phyloP scores from a whole-genome alignment of 208 protist genomes.

The Leishmania turanica region DNA sequence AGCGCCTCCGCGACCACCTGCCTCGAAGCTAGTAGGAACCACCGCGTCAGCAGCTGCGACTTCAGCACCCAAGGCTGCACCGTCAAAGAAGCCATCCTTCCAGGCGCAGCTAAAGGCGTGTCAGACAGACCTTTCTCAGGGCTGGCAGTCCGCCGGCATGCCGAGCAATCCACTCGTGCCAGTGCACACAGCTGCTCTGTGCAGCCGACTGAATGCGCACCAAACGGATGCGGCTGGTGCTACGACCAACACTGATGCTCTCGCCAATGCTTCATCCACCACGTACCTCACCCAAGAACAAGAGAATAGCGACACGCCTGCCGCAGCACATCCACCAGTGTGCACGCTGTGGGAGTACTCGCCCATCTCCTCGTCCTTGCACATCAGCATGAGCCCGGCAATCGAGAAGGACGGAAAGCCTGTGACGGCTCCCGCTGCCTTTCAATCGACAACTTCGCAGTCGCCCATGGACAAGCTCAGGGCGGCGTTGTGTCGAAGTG shows the following conservation, averaged over 20 bases:
- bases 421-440: not conserved
- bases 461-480: not conserved
- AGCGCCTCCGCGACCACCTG: not conserved
- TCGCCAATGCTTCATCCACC: not conserved
- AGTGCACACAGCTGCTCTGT: not conserved
- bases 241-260: not conserved
- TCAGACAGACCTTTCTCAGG: not conserved
- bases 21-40: not conserved
- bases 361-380: not conserved
- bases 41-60: not conserved
- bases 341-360: constrained; percentile 25
- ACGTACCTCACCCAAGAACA: not conserved
- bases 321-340: no score
- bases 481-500: not conserved
- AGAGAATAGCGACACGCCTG: not conserved
- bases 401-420: not conserved
- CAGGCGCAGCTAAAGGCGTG: not conserved
- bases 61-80: not conserved
- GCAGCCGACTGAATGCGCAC: not conserved
- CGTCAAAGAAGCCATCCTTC: not conserved
- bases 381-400: not conserved
- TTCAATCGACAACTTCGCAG: not conserved
- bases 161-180: not conserved
- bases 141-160: constrained; percentile 4
- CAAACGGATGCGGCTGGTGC: not conserved